Percentiles rank a stretch among this genome's conserved stretches.
These are phyloP conservation scores for Lachnellula arida DNA, from an alignment of 2,329 filamentous ascomycete genomes.

Conservation along the genomic window DNA sequence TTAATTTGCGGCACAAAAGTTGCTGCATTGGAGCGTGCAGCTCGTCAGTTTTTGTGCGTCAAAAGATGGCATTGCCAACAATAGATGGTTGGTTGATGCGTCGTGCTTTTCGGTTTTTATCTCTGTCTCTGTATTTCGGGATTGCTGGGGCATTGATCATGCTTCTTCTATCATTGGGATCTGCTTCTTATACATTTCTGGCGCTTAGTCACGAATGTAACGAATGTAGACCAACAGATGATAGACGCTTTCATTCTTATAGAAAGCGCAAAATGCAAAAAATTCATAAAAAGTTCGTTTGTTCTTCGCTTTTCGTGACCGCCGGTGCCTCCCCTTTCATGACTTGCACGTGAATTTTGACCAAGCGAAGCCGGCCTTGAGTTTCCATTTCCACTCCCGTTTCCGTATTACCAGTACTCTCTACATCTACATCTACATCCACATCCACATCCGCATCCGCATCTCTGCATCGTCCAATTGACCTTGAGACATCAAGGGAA, in stretches of 20 bases:
- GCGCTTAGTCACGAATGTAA: conserved; percentile 13
- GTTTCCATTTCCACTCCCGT: neutral
- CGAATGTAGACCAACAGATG: conserved; percentile 18
- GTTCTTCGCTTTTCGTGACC: too few species aligned
- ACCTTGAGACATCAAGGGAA: neutral
- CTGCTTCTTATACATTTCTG: conserved; percentile 20
- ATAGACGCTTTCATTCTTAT: conserved; percentile 23
- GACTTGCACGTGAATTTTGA: neutral
- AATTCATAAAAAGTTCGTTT: conserved; percentile 5
- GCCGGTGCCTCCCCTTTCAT: neutral
- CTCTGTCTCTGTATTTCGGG: conserved; percentile 30
- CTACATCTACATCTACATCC: too few species aligned
- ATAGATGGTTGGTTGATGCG: conserved; percentile 31
- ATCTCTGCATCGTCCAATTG: too few species aligned
- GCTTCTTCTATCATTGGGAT: conserved; percentile 20
- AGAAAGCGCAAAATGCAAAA: conserved; percentile 26
- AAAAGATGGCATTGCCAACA: conserved; percentile 27
- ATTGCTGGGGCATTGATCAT: conserved; percentile 26
- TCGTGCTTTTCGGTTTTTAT: conserved; percentile 26
- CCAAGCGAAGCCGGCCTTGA: neutral
- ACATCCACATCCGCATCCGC: too few species aligned
- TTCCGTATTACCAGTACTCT: neutral
- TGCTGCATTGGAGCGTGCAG: conserved; percentile 26
- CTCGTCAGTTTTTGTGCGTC: conserved; percentile 25
- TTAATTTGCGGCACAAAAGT: conserved; percentile 32